Evolutionary conservation across 2,329 filamentous ascomycete species (phyloP), one percentile per base, ranked within the genome.

Genomic region (Penicillium sp.): DNA sequence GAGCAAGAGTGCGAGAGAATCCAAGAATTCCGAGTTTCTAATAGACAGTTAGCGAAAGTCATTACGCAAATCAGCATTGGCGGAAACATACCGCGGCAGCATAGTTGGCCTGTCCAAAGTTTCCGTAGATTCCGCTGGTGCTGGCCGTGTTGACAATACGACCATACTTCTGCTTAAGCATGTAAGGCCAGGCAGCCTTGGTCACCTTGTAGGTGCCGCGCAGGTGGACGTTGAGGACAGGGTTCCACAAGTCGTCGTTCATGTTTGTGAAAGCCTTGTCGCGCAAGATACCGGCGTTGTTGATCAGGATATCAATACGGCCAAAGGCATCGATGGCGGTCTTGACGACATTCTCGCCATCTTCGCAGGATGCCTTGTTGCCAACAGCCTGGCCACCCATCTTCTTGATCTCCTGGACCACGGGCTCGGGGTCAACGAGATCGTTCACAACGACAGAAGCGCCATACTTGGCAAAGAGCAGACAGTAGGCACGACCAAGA

Each of bases 191-290:
- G 19, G 93, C 93, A 54, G 93, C 93, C 80, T 95, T 96, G 67
- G 88, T 91, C 58, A 91, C 82, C 76, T 95, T 95, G 77, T 95
- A 98, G 54, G 93, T 98, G 60, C 93, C 91, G 60, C 88, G 82
- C 40, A 95, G 80, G 71, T 98, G 93, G 49, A 97, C 89, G 62
- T 89, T 87, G 73, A 97, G 73, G 63, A 98, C 90, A 49, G 87
- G 81, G 63, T 96, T 83, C 90, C 93, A 98, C 64, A 89, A 80
- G 65, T 82, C 84, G 68, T 98, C 93, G 53, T 90, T 87, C 91
- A 98, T 96, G 77, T 97, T 97, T 71, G 79, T 79, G 71, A 98
- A 98, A 35, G 93, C 90, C 82, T 96, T 97, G 77, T 98, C 93
- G 43, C 93, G 84, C 47, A 98, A 82, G 61, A 98, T 98, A 65